Base-by-base conservation (phyloP, 805 yeast species). In the Candida quercuum region DNA sequence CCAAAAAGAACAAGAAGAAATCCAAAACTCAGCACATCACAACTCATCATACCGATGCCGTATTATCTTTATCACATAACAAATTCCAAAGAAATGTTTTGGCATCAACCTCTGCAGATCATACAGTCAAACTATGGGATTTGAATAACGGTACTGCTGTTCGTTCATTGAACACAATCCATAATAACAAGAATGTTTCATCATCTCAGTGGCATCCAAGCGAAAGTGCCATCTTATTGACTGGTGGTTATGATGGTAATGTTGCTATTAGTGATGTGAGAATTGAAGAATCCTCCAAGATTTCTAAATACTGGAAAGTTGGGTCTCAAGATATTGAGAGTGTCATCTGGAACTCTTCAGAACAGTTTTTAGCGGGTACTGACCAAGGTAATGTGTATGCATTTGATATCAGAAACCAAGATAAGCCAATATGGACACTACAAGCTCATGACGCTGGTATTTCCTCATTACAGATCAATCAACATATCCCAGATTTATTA, bases 361-460 rank as follows among this genome's bases (percentile, higher is more conserved):
- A 66, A 39, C 57, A 67, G 21, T 83, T 91, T 59, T 77, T 80
- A 54, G 93, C 88, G 28, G 95, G 96, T 54, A 87, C 96, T 20
- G 99, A 93, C 60, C 72, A 75, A 46, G 99, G 99, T 58, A 79
- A 79, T 52, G 76, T 93, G 19, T 86, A 86, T 66, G 82, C 91
- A 44, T 91, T 83, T 52, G 99, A 91, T 60, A 82, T 86, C 32
- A 77, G 96, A 59, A 66, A 64, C 35, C 74, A 69, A 27, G 72
- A 70, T 32, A 65, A 69, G 40, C 89, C 97, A 15, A 52, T 91
- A 23, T 93, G 99, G 99, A 86, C 95, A 3, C 69, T 93, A 49
- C 96, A 93, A 61, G 98, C 98, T 3, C 99, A 93, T 59, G 98
- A 93, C 63, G 76, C 95, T 3, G 97, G 95, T 43, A 82, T 93